Base-by-base conservation (phyloP, 176 grass and related monocot genomes). In the Hordeum marinum region DNA sequence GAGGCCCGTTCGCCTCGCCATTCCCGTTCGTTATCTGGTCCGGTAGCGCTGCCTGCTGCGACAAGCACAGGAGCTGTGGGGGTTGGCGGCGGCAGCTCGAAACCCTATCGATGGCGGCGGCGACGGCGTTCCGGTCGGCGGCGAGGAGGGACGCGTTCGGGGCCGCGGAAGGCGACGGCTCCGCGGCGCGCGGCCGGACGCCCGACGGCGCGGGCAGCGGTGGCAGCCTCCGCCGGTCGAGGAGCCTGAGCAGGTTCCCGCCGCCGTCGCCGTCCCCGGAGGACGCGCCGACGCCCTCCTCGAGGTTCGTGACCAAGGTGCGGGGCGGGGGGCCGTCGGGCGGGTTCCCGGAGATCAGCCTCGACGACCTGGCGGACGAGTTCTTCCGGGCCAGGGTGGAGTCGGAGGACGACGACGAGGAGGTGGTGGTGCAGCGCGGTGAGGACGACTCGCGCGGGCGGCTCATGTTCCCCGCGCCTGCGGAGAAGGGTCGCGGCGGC, bases 281-380 rank as follows among this genome's bases (percentile, higher is more conserved):
- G 11, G 85, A 94, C 43, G 75, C 86, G 62, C 31, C 86, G 26
- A 99, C 91, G 54, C 90, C 93, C 23, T 88, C 88, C 57, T 92
- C 88, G 5, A 85, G 91, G 85, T 99, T 99, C 75, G 90, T 99
- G 1, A 92, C 79, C 80, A 95, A 94, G 91, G 65, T 84, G 74
- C 27, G 93, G 42, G 76, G 72, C 72, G 76, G 79, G 6, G 7
- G 50, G 4, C 24, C 11, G 32, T 15, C 6, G 29, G 84, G 3
- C 35, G 21, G 69, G 0, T 45, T 84, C 3, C 91, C 90, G 27
- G 94, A 92, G 54, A 59, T 96, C 90, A 96, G 97, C 89, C 87
- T 99, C 72, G 97, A 94, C 79, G 97, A 99, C 90, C 91, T 99
- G 36, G 97, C 92, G 8, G 92, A 99, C 32, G 97, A 99, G 85